These are phyloP conservation scores for Boletales sp. DNA, from an alignment of 768 basidiomycete species.

Conservation along the genomic window DNA sequence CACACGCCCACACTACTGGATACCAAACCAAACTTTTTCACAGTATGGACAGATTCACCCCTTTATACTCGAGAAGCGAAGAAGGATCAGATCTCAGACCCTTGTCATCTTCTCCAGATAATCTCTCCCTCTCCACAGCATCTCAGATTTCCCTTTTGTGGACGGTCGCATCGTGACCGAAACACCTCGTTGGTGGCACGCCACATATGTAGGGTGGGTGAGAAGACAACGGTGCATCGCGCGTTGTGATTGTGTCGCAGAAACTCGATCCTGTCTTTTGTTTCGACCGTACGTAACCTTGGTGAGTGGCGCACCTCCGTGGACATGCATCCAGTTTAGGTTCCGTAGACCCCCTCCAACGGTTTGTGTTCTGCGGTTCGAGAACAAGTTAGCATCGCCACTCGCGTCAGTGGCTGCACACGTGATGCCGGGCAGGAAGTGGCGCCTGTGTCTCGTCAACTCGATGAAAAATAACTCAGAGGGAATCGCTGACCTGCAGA, in stretches of 20 bases:
- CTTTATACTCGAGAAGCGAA: conserved; percentile 1
- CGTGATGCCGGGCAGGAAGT: conserved; percentile 23
- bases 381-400: conserved; percentile 9
- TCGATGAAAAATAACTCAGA: conserved; percentile 1
- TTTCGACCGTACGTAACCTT: conserved; percentile 18
- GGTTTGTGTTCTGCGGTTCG: conserved; percentile 7
- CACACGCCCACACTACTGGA: not conserved
- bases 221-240: not conserved
- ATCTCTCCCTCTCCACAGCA: not conserved
- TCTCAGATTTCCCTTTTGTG: conserved; percentile 6
- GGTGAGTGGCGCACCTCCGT: conserved; percentile 20
- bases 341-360: not conserved
- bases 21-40: not conserved
- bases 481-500: not conserved
- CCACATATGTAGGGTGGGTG: conserved; percentile 5
- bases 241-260: conserved; percentile 8
- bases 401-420: conserved; percentile 18
- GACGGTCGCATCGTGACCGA: not conserved
- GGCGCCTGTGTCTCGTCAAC: conserved; percentile 13
- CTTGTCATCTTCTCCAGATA: conserved; percentile 1
- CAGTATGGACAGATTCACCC: not conserved
- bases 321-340: conserved; percentile 1
- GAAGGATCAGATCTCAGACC: conserved; percentile 6
- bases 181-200: conserved; percentile 13
- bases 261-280: not conserved